A percentile compares a stretch with the other conserved stretches of the same genome.
Conservation (phyloP, 75 land plant genomes). For the Sequoiadendron giganteum region DNA sequence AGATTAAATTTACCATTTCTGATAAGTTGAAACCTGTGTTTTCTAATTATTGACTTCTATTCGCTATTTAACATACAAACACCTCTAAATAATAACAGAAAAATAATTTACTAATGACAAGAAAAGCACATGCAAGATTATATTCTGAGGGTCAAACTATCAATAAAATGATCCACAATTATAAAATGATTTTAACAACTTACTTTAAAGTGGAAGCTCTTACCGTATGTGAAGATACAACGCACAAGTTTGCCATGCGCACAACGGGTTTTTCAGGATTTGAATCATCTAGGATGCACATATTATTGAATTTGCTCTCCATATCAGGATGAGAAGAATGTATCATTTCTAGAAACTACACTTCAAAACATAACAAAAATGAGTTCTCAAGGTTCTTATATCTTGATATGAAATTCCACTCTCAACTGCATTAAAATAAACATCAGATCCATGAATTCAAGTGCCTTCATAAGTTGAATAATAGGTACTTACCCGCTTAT, state of each 20-base stretch:
- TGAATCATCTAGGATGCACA: conserved; percentile 67
- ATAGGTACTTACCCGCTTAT: conserved; percentile 61
- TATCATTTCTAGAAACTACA: conserved; percentile 72
- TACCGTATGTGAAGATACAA: conserved; percentile 88
- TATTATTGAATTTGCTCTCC: conserved; percentile 44
- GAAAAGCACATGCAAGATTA: not conserved
- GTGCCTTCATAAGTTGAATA: not conserved
- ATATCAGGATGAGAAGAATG: conserved; percentile 40
- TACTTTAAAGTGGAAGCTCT: conserved; percentile 13
- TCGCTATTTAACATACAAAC: not conserved
- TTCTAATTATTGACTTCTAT: not conserved
- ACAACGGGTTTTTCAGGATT: conserved; percentile 86
- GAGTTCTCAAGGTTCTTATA: not conserved
- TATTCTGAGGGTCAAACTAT: not conserved
- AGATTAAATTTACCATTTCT: not conserved
- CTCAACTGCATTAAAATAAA: not conserved
- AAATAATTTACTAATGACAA: conserved; percentile 11
- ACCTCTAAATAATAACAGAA: not conserved
- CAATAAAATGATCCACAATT: not conserved
- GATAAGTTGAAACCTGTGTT: not conserved
- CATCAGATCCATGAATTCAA: not conserved
- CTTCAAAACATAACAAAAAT: conserved; percentile 2
- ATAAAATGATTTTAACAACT: not conserved
- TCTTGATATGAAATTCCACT: not conserved
- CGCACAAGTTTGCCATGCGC: conserved; percentile 90